These are phyloP conservation scores for Sarocladium oryzae DNA, from an alignment of 2,329 filamentous ascomycete genomes.

Conservation along the genomic window DNA sequence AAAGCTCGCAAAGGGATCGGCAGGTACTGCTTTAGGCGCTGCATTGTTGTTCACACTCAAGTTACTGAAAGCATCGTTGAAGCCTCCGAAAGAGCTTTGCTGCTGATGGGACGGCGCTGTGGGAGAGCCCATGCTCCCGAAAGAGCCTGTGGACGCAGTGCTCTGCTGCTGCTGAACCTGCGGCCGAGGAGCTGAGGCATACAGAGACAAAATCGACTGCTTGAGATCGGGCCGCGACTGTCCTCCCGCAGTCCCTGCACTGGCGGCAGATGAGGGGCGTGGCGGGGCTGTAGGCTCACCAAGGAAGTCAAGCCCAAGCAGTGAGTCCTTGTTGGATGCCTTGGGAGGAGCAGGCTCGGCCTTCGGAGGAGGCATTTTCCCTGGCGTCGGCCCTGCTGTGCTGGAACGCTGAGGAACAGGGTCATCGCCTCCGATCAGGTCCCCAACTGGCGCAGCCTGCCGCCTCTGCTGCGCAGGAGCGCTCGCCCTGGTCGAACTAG, in stretches of 20 bases:
- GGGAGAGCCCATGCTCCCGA: slow-evolving; percentile 61
- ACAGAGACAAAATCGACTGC: slow-evolving; percentile 93
- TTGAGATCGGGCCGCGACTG: slow-evolving; percentile 89
- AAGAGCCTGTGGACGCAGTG: slow-evolving; percentile 55
- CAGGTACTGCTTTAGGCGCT: slow-evolving; percentile 34
- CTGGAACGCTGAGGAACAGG: slow-evolving; percentile 63
- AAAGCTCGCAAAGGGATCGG: slow-evolving; percentile 57
- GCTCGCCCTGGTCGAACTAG: slow-evolving; percentile 33
- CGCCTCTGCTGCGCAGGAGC: slow-evolving; percentile 1
- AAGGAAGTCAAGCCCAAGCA: slow-evolving; percentile 90
- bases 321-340: slow-evolving; percentile 75
- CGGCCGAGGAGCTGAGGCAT: slow-evolving; percentile 77
- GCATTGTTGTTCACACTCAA: slow-evolving; percentile 35
- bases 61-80: slow-evolving; percentile 67
- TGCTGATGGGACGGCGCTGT: slow-evolving; percentile 36
- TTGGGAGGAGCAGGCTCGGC: slow-evolving; percentile 61
- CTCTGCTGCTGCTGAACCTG: slow-evolving; percentile 49
- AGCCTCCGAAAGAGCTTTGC: slow-evolving; percentile 48
- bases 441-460: slow-evolving; percentile 48
- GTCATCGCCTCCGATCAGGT: slow-evolving; percentile 78
- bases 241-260: slow-evolving; percentile 43
- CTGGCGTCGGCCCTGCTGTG: slow-evolving; percentile 60
- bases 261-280: slow-evolving; percentile 74
- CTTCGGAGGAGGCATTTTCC: slow-evolving; percentile 52
- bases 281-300: slow-evolving; percentile 67